phyloP scores from a whole-genome alignment of 2,329 filamentous ascomycete genomes.

The Rutstroemia sydowiana region DNA sequence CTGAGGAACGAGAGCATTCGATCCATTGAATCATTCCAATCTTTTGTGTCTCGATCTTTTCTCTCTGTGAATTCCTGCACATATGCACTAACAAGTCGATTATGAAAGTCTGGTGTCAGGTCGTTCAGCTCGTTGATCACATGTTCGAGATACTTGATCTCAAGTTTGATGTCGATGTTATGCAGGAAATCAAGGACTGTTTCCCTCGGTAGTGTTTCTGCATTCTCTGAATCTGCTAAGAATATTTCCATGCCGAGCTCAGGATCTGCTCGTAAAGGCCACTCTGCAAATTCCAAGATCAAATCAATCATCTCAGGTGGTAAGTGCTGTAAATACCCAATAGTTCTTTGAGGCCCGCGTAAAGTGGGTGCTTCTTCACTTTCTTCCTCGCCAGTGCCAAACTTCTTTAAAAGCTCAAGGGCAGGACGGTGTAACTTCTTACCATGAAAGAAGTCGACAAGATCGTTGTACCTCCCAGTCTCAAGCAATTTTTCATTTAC shows the following conservation, averaged over 20 bases:
- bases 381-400: slow-evolving; percentile 55
- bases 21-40: slow-evolving; percentile 51
- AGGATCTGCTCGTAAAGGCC: slow-evolving; percentile 70
- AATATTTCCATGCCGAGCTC: slow-evolving; percentile 87
- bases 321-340: slow-evolving; percentile 83
- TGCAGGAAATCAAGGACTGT: slow-evolving; percentile 69
- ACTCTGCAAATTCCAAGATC: slow-evolving; percentile 83
- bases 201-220: slow-evolving; percentile 76
- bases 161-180: slow-evolving; percentile 60
- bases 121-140: slow-evolving; percentile 84
- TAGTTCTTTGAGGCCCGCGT: slow-evolving; percentile 74
- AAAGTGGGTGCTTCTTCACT: slow-evolving; percentile 49
- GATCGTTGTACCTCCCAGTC: slow-evolving; percentile 79
- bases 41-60: slow-evolving; percentile 35
- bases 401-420: slow-evolving; percentile 71
- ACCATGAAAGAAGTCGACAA: slow-evolving; percentile 96
- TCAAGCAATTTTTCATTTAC: slow-evolving; percentile 90
- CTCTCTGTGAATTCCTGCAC: slow-evolving; percentile 40
- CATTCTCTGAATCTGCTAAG: slow-evolving; percentile 86
- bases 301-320: slow-evolving; percentile 83
- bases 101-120: slow-evolving; percentile 77
- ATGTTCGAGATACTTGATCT: slow-evolving; percentile 81
- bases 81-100: slow-evolving; percentile 69
- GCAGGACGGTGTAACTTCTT: slow-evolving; percentile 89
- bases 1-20: slow-evolving; percentile 69